A percentile compares a stretch with the other conserved stretches of the same genome.
Conservation (phyloP, 2,329 filamentous ascomycete species). For the Ophiocordyceps camponoti-saundersi region DNA sequence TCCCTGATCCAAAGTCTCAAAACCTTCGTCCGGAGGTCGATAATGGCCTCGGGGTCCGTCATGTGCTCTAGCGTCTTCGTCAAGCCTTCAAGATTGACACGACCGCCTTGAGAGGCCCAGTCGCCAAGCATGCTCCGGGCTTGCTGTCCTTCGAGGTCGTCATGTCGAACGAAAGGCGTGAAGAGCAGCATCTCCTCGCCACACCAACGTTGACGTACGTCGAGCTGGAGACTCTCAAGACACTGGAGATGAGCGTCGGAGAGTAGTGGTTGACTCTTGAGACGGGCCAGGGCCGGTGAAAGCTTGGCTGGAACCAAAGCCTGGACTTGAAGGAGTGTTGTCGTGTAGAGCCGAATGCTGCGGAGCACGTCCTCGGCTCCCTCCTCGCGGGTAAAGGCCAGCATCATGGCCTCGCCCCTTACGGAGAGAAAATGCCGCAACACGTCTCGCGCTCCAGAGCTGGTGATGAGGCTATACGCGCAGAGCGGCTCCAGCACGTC, state of each 20-base stretch:
- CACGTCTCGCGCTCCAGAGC: conserved; percentile 62
- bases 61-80: conserved; percentile 40
- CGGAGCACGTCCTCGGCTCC: conserved; percentile 37
- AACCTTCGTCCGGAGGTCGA: conserved; percentile 51
- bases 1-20: conserved; percentile 62
- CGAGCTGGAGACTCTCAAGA: conserved; percentile 56
- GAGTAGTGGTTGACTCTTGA: conserved; percentile 57
- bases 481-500: conserved; percentile 53
- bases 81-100: conserved; percentile 44
- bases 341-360: conserved; percentile 56
- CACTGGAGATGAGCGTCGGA: conserved; percentile 49
- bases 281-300: conserved; percentile 45
- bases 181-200: conserved; percentile 70
- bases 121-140: conserved; percentile 40
- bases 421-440: conserved; percentile 63
- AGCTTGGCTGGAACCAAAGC: conserved; percentile 57
- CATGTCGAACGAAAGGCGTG: conserved; percentile 72
- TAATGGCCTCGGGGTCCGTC: conserved; percentile 49
- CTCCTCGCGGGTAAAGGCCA: conserved; percentile 37
- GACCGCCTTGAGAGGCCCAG: conserved; percentile 47
- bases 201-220: conserved; percentile 66
- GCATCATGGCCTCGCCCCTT: conserved; percentile 49
- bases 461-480: conserved; percentile 69
- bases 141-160: conserved; percentile 48
- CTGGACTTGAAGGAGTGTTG: conserved; percentile 63